Conservation (phyloP, 208 protist genomes). For the Crithidia thermophila region DNA sequence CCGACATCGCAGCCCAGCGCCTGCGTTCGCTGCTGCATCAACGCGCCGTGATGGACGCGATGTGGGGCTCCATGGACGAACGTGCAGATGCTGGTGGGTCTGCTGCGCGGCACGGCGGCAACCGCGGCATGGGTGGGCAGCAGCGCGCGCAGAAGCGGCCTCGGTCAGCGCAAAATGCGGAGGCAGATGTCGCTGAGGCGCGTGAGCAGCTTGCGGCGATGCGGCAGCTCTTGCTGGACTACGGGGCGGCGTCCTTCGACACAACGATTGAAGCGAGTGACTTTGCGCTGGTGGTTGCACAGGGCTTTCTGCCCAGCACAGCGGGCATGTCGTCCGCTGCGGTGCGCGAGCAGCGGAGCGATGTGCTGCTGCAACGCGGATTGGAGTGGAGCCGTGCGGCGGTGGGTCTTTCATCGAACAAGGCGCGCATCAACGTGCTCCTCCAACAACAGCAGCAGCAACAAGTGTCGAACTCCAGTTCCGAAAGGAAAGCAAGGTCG, state of each 20-base stretch:
- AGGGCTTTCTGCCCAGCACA: slow-evolving; percentile 54
- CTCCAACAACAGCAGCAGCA: slow-evolving; percentile 32
- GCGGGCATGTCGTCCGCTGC: not conserved
- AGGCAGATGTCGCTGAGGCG: not conserved
- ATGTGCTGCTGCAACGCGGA: slow-evolving; percentile 22
- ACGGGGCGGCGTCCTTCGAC: slow-evolving; percentile 61
- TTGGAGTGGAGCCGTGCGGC: slow-evolving; percentile 35
- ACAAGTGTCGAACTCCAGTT: slow-evolving; percentile 7
- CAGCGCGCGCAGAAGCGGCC: slow-evolving; percentile 11
- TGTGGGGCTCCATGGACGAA: slow-evolving; percentile 25
- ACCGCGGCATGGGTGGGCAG: not conserved
- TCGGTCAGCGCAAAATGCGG: not conserved
- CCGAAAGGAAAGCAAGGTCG: not conserved
- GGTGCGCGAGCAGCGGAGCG: slow-evolving; percentile 4
- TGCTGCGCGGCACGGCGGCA: no score
- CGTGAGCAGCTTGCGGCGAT: slow-evolving; percentile 18
- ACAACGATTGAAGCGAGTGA: slow-evolving; percentile 59
- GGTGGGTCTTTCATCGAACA: slow-evolving; percentile 25
- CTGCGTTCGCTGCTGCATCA: slow-evolving; percentile 18
- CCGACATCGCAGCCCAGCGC: slow-evolving; percentile 27
- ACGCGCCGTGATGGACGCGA: slow-evolving; percentile 23
- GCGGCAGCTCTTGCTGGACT: slow-evolving; percentile 32
- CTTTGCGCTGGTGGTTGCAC: slow-evolving; percentile 47
- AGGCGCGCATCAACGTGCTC: slow-evolving; percentile 28
- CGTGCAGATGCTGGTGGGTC: not conserved